Conservation (phyloP, 1,139 yeast species). For the Pneumocystis murina region DNA sequence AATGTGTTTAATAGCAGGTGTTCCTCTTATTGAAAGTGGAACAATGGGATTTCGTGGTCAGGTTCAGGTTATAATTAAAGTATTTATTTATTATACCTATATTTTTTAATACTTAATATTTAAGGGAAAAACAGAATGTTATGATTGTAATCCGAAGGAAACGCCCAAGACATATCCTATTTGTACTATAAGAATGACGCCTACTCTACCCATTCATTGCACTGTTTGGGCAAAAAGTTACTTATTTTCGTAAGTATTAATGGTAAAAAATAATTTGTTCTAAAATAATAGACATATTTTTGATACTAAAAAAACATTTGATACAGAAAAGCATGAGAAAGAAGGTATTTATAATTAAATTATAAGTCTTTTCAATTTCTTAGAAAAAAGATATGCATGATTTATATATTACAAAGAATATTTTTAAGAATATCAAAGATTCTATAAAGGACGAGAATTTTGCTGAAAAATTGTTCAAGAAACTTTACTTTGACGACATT, state of each 20-base stretch:
- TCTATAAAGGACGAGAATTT: constrained; percentile 26
- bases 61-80: constrained; percentile 60
- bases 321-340: constrained; percentile 32
- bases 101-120: constrained; percentile 20
- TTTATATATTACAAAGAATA: constrained; percentile 59
- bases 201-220: constrained; percentile 90
- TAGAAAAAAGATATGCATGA: constrained; percentile 43
- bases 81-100: background rate
- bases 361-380: background rate
- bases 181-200: constrained; percentile 92
- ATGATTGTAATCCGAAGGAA: constrained; percentile 76
- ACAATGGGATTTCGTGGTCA: constrained; percentile 92
- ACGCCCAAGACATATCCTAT: constrained; percentile 88
- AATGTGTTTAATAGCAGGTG: constrained; percentile 56
- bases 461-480: constrained; percentile 26
- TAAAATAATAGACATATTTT: constrained; percentile 42
- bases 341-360: constrained; percentile 29
- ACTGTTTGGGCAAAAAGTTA: constrained; percentile 96
- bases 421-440: constrained; percentile 47
- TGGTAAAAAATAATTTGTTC: background rate
- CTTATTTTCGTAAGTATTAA: constrained; percentile 32
- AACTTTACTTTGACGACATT: constrained; percentile 56
- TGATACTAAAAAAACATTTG: constrained; percentile 34
- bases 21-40: constrained; percentile 82
- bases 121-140: constrained; percentile 69